These are phyloP conservation scores for Trametes gibbosa DNA, from an alignment of 768 basidiomycete genomes.

Conservation along the genomic window DNA sequence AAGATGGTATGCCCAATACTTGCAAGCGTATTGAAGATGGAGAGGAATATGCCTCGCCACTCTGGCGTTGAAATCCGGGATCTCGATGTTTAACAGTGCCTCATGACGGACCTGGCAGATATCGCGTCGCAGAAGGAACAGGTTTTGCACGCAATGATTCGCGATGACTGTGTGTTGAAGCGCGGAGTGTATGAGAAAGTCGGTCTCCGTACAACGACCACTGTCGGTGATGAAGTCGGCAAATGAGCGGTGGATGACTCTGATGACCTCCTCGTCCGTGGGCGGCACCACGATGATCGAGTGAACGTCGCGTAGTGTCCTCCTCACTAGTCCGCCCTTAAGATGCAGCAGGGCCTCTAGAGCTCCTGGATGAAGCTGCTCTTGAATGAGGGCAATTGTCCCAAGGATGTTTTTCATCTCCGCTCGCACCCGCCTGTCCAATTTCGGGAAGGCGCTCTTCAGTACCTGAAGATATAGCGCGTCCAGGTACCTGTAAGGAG, in stretches of 20 bases:
- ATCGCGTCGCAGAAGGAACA: background rate
- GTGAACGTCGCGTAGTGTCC: conserved; percentile 14
- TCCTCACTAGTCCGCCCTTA: background rate
- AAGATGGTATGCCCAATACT: conserved; percentile 24
- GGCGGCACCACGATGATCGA: conserved; percentile 19
- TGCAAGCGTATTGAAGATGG: conserved; percentile 24
- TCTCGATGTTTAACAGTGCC: conserved; percentile 1
- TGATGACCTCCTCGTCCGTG: conserved; percentile 8
- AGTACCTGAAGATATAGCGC: conserved; percentile 11
- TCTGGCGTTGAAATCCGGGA: background rate
- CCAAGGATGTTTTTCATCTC: background rate
- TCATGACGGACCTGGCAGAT: conserved; percentile 1
- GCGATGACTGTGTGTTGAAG: background rate
- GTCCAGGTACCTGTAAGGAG: conserved; percentile 15
- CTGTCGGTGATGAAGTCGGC: conserved; percentile 21
- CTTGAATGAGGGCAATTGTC: background rate
- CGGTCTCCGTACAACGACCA: conserved; percentile 11
- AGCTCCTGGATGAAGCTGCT: background rate
- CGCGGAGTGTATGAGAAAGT: conserved; percentile 5
- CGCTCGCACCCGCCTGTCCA: background rate
- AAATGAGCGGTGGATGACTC: conserved; percentile 22
- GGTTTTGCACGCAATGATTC: background rate
- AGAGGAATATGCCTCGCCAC: conserved; percentile 12
- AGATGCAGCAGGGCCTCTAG: background rate
- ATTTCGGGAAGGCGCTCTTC: background rate